These are phyloP conservation scores for Cryptococcus neoformans DNA, from an alignment of 1,284 basidiomycete species.

Conservation along the genomic window DNA sequence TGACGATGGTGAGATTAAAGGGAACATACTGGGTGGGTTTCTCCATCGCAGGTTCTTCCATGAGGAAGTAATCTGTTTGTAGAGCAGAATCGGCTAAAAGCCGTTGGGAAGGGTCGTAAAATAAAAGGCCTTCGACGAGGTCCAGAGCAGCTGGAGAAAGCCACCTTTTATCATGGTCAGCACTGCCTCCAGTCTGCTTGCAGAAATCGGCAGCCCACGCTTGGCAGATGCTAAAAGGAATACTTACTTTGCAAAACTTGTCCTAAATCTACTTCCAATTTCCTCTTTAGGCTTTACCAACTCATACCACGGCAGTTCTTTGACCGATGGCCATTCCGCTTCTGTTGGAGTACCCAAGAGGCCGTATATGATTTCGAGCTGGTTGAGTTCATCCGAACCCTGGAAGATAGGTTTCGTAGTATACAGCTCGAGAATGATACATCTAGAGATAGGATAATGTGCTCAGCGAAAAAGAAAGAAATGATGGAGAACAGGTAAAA, in stretches of 20 bases:
- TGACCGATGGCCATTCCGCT: slow-evolving; percentile 78
- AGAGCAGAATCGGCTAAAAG: slow-evolving; percentile 77
- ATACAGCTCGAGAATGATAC: slow-evolving; percentile 98
- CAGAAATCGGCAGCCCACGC: background rate
- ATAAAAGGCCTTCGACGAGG: slow-evolving; percentile 74
- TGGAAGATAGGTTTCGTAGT: slow-evolving; percentile 93
- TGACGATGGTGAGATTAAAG: background rate
- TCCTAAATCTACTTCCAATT: slow-evolving; percentile 68
- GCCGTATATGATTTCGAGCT: slow-evolving; percentile 87
- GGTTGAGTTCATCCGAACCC: slow-evolving; percentile 95
- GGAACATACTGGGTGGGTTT: slow-evolving; percentile 70
- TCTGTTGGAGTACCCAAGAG: slow-evolving; percentile 83
- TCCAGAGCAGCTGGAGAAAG: slow-evolving; percentile 77
- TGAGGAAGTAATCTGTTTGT: slow-evolving; percentile 72
- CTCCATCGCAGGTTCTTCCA: slow-evolving; percentile 69
- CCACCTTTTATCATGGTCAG: slow-evolving; percentile 56
- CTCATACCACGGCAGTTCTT: slow-evolving; percentile 94
- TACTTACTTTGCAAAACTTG: slow-evolving; percentile 72
- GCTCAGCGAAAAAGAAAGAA: background rate
- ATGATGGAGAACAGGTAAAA: background rate
- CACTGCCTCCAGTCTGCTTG: background rate
- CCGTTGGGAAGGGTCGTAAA: slow-evolving; percentile 76
- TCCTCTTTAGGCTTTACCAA: slow-evolving; percentile 79
- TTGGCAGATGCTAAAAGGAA: background rate
- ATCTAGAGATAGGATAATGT: slow-evolving; percentile 55